Percentiles rank a stretch among this genome's conserved stretches.
Conservation (phyloP, 345 rosid genomes). For the Angophora floribunda region DNA sequence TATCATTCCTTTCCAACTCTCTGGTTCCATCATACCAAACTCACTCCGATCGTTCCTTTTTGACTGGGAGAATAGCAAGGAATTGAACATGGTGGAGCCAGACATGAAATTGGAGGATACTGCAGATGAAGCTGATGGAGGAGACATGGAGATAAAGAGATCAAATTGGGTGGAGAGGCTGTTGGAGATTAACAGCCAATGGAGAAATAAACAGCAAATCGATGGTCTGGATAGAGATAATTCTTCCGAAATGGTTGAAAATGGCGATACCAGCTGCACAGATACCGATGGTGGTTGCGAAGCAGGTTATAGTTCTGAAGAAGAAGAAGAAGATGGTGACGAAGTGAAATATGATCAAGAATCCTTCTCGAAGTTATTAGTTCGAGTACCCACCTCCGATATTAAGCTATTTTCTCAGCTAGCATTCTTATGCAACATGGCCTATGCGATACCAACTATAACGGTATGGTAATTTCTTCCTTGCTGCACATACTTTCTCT, state of each 20-base stretch:
- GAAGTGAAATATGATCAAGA: conserved; percentile 25
- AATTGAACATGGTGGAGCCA: conserved; percentile 12
- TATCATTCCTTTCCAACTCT: conserved; percentile 48
- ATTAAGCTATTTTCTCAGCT: conserved; percentile 61
- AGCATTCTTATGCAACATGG: conserved; percentile 80
- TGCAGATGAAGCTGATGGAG: conserved; percentile 5
- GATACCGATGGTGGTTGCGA: conserved; percentile 34
- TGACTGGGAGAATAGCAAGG: conserved; percentile 43
- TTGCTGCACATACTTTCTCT: neutral
- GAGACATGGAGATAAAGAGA: conserved; percentile 24
- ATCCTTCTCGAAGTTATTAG: conserved; percentile 46
- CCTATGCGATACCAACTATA: conserved; percentile 67
- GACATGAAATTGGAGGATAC: neutral
- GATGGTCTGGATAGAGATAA: conserved; percentile 10
- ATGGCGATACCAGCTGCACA: conserved; percentile 8
- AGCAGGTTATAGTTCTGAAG: conserved; percentile 34
- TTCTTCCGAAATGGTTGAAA: conserved; percentile 4
- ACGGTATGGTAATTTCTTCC: conserved; percentile 21
- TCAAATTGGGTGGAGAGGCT: conserved; percentile 75
- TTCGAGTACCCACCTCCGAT: conserved; percentile 48
- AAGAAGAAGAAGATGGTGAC: conserved; percentile 6
- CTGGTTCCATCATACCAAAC: conserved; percentile 44
- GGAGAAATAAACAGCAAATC: conserved; percentile 29
- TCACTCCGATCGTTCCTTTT: conserved; percentile 42
- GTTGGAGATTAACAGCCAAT: conserved; percentile 47